A percentile compares a stretch with the other conserved stretches of the same genome.
These are phyloP conservation scores for Entomortierella chlamydospora DNA, from an alignment of 192 early-diverging fungal species.

Conservation along the genomic window DNA sequence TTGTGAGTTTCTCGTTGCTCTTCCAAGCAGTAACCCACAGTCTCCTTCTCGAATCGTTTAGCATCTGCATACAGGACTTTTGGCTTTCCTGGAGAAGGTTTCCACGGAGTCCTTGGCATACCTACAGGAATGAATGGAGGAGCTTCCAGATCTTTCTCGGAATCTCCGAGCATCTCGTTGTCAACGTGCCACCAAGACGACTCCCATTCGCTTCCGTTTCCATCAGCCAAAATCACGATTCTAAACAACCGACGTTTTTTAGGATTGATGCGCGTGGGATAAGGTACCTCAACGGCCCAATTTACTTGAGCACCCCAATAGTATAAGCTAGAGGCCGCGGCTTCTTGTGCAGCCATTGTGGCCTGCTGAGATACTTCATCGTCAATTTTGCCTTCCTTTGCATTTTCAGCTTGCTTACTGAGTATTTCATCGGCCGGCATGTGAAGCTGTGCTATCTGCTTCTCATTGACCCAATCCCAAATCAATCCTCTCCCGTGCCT, in stretches of 20 bases:
- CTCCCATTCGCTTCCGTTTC: constrained; percentile 22
- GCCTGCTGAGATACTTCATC: neutral
- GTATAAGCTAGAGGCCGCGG: neutral
- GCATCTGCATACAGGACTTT: constrained; percentile 1
- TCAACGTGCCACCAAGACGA: constrained; percentile 41
- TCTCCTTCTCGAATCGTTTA: constrained; percentile 26
- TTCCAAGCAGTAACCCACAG: constrained; percentile 6
- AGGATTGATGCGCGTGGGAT: neutral
- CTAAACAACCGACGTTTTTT: constrained; percentile 14
- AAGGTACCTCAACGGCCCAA: constrained; percentile 28
- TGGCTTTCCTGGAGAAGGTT: neutral
- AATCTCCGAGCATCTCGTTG: neutral
- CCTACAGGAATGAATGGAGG: constrained; percentile 8
- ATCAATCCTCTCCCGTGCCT: constrained; percentile 32
- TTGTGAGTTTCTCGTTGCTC: constrained; percentile 8
- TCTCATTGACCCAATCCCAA: constrained; percentile 47
- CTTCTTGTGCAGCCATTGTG: neutral
- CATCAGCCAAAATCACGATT: constrained; percentile 46
- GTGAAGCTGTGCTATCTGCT: constrained; percentile 23
- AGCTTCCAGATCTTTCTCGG: constrained; percentile 4
- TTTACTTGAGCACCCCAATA: constrained; percentile 50
- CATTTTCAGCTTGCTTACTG: neutral
- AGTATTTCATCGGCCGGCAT: constrained; percentile 8
- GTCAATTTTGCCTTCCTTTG: neutral
- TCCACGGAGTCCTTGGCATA: neutral